Percentiles rank a stretch among this genome's conserved stretches.
Evolutionary conservation across 106 monocot genomes (phyloP).

Genomic region (Chionographis japonica): DNA sequence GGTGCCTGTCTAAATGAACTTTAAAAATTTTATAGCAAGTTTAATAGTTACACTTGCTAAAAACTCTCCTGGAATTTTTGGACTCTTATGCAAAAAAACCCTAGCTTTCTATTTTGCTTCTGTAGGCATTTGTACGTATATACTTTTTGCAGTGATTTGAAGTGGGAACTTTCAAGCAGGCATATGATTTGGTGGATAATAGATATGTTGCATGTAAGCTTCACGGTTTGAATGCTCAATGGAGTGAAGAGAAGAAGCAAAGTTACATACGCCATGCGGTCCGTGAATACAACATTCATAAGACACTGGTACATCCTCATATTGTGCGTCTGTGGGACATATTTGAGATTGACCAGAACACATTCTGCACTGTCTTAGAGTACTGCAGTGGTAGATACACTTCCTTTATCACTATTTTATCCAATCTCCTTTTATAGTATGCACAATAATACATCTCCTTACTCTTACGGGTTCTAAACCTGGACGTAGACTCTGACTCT

Average conservation of each 20-base stretch:
- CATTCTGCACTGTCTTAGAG: slow-evolving; percentile 97
- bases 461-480: too few species aligned
- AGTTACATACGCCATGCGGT: slow-evolving; percentile 99
- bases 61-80: too few species aligned
- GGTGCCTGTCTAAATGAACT: background rate
- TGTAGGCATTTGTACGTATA: slow-evolving; percentile 29
- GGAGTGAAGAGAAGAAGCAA: slow-evolving; percentile 98
- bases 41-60: too few species aligned
- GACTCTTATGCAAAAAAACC: background rate
- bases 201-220: slow-evolving; percentile 99
- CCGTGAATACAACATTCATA: slow-evolving; percentile 98
- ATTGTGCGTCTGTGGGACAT: slow-evolving; percentile 96
- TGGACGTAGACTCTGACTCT: too few species aligned
- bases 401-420: background rate
- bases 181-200: slow-evolving; percentile 91
- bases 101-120: slow-evolving; percentile 5
- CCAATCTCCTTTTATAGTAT: background rate
- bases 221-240: slow-evolving; percentile 94
- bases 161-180: slow-evolving; percentile 66
- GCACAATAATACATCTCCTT: background rate
- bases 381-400: slow-evolving; percentile 82
- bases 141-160: slow-evolving; percentile 52
- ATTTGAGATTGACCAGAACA: slow-evolving; percentile 96
- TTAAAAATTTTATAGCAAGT: too few species aligned
- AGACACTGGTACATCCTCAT: slow-evolving; percentile 89